Percentiles rank a stretch among this genome's conserved stretches.
phyloP scores from a whole-genome alignment of 2,329 filamentous ascomycete genomes.

The Fusarium pseudonygamai region DNA sequence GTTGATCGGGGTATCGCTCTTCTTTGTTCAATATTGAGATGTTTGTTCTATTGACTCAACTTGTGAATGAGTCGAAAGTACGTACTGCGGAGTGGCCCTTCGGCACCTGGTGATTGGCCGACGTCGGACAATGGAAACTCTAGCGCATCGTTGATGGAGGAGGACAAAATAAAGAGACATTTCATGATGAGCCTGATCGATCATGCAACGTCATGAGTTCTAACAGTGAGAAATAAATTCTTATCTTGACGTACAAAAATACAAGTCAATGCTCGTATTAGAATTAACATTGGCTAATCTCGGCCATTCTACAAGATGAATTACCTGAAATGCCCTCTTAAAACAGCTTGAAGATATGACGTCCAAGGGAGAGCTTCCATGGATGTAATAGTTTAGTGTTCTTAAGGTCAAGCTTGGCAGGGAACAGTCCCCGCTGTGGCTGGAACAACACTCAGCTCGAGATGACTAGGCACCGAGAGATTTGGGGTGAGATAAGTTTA shows the following conservation, averaged over 20 bases:
- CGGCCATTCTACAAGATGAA: not conserved
- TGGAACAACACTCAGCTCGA: constrained; percentile 3
- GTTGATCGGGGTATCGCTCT: not conserved
- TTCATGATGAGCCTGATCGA: constrained; percentile 1
- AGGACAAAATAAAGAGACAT: constrained; percentile 17
- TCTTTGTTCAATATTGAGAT: constrained; percentile 25
- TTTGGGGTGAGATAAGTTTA: not conserved
- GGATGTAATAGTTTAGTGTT: not conserved
- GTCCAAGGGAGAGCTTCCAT: constrained; percentile 6
- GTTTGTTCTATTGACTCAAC: constrained; percentile 41
- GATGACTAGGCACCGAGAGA: not conserved
- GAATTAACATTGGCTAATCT: not conserved
- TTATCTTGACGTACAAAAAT: not conserved
- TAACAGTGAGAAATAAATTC: not conserved
- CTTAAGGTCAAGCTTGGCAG: not conserved
- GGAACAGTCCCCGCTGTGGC: constrained; percentile 7
- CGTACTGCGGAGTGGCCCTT: constrained; percentile 35
- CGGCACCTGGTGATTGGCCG: constrained; percentile 36
- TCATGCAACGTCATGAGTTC: not conserved
- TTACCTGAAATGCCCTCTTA: not conserved
- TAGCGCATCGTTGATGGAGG: constrained; percentile 1
- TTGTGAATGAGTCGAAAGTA: constrained; percentile 21
- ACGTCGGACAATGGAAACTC: constrained; percentile 23
- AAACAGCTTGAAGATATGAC: constrained; percentile 3
- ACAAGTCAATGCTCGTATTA: not conserved